Evolutionary conservation across 306 rosid species (phyloP), one percentile per base, ranked within the genome.

Genomic region (Trichosanthes truncata): DNA sequence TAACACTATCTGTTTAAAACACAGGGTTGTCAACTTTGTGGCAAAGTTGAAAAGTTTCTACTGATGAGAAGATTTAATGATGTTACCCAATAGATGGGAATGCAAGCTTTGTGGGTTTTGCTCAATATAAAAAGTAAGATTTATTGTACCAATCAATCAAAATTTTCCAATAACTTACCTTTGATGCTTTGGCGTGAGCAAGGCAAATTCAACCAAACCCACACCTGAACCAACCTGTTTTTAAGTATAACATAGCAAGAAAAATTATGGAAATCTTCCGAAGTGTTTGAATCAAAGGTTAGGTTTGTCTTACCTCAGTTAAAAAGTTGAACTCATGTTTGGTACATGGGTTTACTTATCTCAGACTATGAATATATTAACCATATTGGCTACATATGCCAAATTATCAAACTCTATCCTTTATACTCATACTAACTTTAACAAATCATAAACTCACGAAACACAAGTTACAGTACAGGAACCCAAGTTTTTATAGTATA

Each of bases 211-310:
- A 84, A 92, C 98, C 87, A 93, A 88, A 84, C 98, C 98, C 84
- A 93, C 96, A 79, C 98, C 98, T 9, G 98, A 89, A 63, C 98
- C 97, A 82, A 93, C 88, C 98, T 93, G 87, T 88, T 86, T 72
- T 69, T 62, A 79, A 79, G 65, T 18, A 53, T 31, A 12, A 53
- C 20, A 33, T 53, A 53, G 49, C 49, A 18, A 53, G 35, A 35
- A 73, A 43, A 48, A 7, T 73, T 51, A 73, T 1, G 41, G 14
- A 29, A 26, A 73, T 21, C 76, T 67, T 67, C 4, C 1, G 1
- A 38, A 31, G 52, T 21, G 52, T 67, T 67, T 21, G 9, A 7
- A 38, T 67, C 31, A 5, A n/a, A 40, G 29, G 74, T n/a, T 66
- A 20, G 51, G 74, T 15, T 62, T 31, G 41, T 62, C 43, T 62